These are phyloP conservation scores for Sporothrix brunneoviolacea DNA, from an alignment of 2,329 filamentous ascomycete genomes.

Conservation along the genomic window DNA sequence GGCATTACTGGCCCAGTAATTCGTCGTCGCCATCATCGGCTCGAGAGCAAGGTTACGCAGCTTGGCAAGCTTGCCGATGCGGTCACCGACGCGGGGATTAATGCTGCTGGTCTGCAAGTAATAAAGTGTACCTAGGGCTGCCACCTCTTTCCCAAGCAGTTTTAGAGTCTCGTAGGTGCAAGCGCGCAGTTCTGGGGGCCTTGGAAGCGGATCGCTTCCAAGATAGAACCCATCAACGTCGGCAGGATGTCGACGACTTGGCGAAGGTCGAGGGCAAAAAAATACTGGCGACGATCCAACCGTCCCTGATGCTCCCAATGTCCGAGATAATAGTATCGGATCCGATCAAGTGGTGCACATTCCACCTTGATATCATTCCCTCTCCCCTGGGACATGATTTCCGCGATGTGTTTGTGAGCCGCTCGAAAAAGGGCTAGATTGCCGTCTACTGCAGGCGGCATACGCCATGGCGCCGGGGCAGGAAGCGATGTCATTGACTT, in stretches of 20 bases:
- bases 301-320: neutral
- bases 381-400: no score
- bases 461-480: neutral
- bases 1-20: neutral
- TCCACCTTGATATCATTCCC: no score
- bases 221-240: neutral
- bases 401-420: no score
- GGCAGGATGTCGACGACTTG: neutral
- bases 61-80: slow-evolving; percentile 8
- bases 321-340: neutral
- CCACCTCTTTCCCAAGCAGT: neutral
- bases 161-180: slow-evolving; percentile 1
- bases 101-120: neutral
- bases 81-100: neutral
- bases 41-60: neutral
- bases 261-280: neutral
- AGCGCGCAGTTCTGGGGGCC: neutral
- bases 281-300: neutral
- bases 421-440: no score
- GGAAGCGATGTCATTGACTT: neutral
- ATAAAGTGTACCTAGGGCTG: neutral
- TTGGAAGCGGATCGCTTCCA: neutral
- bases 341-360: no score
- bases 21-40: neutral
- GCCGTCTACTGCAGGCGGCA: neutral